Conservation (phyloP, 2,329 filamentous ascomycete genomes). For the Cordyceps militaris region DNA sequence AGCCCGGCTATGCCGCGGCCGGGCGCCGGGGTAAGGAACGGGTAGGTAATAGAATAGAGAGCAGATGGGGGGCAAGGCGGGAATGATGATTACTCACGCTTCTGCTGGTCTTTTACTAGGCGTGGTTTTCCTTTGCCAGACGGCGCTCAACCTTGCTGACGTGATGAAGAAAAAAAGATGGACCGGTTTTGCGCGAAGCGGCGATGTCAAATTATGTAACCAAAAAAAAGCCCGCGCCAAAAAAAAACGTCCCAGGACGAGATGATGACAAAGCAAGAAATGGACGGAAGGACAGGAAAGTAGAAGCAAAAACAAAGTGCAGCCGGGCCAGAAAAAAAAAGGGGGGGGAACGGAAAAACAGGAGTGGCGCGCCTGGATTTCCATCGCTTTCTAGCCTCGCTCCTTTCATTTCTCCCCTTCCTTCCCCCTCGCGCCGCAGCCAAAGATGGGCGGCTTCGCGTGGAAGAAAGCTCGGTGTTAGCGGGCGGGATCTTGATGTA, state of each 20-base stretch:
- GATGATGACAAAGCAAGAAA: constrained; percentile 12
- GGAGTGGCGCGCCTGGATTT: neutral
- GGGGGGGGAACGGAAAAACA: neutral
- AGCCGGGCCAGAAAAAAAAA: neutral
- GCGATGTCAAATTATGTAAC: constrained; percentile 14
- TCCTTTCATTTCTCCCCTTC: neutral
- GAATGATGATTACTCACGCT: constrained; percentile 12
- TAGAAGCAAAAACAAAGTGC: neutral
- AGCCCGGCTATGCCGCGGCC: neutral
- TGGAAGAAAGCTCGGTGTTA: constrained; percentile 1
- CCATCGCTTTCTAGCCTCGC: neutral
- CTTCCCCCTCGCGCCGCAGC: neutral
- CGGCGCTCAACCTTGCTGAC: constrained; percentile 3
- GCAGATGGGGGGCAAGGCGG: neutral
- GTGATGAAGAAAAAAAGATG: constrained; percentile 13
- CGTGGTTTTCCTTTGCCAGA: neutral
- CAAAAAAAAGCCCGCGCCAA: neutral
- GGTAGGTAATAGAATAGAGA: neutral
- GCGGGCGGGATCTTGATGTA: neutral
- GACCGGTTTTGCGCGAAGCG: neutral
- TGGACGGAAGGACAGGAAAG: neutral
- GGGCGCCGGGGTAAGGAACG: neutral
- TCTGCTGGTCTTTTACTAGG: neutral
- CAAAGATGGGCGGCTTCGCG: too few relatives aligned
- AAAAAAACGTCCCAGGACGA: neutral